phyloP scores from a whole-genome alignment of 106 monocot species.

The Dendrobium catenatum region DNA sequence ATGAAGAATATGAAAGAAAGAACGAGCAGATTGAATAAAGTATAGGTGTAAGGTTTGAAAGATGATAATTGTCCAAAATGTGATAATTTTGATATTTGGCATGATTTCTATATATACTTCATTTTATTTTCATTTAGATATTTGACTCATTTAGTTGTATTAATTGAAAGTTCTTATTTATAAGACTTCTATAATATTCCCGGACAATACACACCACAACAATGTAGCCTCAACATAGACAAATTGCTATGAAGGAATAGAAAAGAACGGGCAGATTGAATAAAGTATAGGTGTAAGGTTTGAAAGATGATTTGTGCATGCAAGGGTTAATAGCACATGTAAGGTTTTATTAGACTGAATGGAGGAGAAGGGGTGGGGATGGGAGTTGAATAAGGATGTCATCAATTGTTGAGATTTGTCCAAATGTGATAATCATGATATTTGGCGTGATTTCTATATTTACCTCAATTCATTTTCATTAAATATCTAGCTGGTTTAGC shows the following conservation, averaged over 20 bases:
- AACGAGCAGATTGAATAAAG: background rate
- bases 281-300: background rate
- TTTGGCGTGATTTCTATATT: no score
- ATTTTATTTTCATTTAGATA: background rate
- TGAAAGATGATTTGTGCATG: background rate
- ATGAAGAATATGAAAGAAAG: background rate
- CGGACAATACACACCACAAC: no score
- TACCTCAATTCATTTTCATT: no score
- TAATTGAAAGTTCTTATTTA: background rate
- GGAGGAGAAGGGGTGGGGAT: no score
- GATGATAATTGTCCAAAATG: background rate
- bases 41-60: background rate
- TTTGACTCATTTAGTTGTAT: background rate
- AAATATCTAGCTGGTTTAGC: no score
- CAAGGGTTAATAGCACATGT: background rate
- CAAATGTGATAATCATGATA: no score
- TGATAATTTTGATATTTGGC: background rate
- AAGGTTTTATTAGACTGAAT: background rate
- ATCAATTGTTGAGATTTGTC: background rate
- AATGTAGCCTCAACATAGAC: no score
- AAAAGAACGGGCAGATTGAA: background rate
- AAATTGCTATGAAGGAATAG: background rate
- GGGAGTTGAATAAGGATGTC: no score
- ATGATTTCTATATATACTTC: background rate
- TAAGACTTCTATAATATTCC: no score